Conservation (phyloP, 108 stramenopile genomes). For the Cyclostephanos invisitatus region DNA sequence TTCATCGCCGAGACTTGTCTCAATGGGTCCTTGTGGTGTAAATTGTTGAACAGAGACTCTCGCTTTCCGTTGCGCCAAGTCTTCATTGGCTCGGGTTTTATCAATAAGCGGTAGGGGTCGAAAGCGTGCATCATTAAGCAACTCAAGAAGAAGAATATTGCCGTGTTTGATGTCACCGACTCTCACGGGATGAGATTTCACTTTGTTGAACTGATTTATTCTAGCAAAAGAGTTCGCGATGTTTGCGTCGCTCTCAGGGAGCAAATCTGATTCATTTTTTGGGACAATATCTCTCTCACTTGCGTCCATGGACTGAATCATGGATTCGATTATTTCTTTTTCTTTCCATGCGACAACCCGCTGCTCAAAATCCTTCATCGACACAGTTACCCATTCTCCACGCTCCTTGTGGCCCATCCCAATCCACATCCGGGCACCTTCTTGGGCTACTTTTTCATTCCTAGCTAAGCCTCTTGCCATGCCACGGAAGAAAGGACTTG, state of each 20-base stretch:
- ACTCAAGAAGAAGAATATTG: slow-evolving; percentile 59
- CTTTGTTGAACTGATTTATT: slow-evolving; percentile 25
- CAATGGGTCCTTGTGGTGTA: slow-evolving; percentile 75
- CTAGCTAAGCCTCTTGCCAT: slow-evolving; percentile 64
- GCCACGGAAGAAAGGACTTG: slow-evolving; percentile 64
- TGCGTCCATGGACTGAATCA: slow-evolving; percentile 47
- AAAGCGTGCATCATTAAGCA: slow-evolving; percentile 79
- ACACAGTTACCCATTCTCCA: slow-evolving; percentile 59
- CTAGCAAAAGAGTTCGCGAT: slow-evolving; percentile 22
- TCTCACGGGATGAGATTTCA: slow-evolving; percentile 15
- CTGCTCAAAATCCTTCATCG: slow-evolving; percentile 77
- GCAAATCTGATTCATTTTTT: slow-evolving; percentile 9
- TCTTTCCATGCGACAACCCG: slow-evolving; percentile 83
- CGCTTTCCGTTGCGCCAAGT: slow-evolving; percentile 31
- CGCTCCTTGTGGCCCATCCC: slow-evolving; percentile 53
- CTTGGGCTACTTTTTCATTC: slow-evolving; percentile 80
- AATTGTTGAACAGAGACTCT: slow-evolving; percentile 65
- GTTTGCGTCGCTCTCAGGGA: slow-evolving; percentile 23
- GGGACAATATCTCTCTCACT: slow-evolving; percentile 37
- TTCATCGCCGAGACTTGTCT: slow-evolving; percentile 83
- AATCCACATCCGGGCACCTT: slow-evolving; percentile 71
- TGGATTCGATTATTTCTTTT: slow-evolving; percentile 70
- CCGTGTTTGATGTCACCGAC: slow-evolving; percentile 30
- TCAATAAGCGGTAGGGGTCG: slow-evolving; percentile 74
- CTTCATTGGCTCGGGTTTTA: slow-evolving; percentile 44